A percentile compares a stretch with the other conserved stretches of the same genome.
Evolutionary conservation across 768 basidiomycete genomes (phyloP).

Genomic region (Neoboletus magnificus): DNA sequence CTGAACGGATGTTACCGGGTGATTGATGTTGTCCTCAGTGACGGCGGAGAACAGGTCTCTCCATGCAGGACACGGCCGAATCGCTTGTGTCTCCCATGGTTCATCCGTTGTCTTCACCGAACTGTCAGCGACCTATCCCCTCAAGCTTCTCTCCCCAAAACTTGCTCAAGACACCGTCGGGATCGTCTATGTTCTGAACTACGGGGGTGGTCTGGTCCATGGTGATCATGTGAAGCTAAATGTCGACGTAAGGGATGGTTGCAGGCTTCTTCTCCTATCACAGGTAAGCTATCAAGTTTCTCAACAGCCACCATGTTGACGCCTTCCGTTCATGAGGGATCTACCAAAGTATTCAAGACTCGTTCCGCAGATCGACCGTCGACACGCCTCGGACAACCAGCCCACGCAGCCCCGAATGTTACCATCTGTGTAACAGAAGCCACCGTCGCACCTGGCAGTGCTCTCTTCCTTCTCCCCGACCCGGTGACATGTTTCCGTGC

Average conservation of each 20-base stretch:
- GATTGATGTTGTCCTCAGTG: not conserved
- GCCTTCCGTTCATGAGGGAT: slow-evolving; percentile 51
- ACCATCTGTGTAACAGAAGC: slow-evolving; percentile 69
- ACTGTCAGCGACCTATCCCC: slow-evolving; percentile 77
- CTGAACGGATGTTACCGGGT: not conserved
- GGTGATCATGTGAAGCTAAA: slow-evolving; percentile 70
- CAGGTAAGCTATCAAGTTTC: slow-evolving; percentile 54
- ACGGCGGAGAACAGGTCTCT: slow-evolving; percentile 8
- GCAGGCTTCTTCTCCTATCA: slow-evolving; percentile 71
- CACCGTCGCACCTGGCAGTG: slow-evolving; percentile 46
- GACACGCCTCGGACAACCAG: slow-evolving; percentile 27
- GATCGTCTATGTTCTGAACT: slow-evolving; percentile 76
- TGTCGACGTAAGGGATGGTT: slow-evolving; percentile 55
- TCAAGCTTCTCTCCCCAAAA: slow-evolving; percentile 82
- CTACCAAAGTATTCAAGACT: slow-evolving; percentile 91
- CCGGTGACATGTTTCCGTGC: slow-evolving; percentile 89
- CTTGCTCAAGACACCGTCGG: slow-evolving; percentile 49
- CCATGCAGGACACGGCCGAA: slow-evolving; percentile 51
- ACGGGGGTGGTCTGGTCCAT: slow-evolving; percentile 89
- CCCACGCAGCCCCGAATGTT: slow-evolving; percentile 10
- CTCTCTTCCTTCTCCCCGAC: slow-evolving; percentile 83
- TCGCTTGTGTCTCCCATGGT: slow-evolving; percentile 52
- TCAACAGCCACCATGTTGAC: not conserved
- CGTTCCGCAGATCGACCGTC: slow-evolving; percentile 61
- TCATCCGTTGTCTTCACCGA: slow-evolving; percentile 63